Evolutionary conservation across 805 yeast species (phyloP), one percentile per base, ranked within the genome.

Genomic region (baker's yeast (Saccharomyces cerevisiae)): DNA sequence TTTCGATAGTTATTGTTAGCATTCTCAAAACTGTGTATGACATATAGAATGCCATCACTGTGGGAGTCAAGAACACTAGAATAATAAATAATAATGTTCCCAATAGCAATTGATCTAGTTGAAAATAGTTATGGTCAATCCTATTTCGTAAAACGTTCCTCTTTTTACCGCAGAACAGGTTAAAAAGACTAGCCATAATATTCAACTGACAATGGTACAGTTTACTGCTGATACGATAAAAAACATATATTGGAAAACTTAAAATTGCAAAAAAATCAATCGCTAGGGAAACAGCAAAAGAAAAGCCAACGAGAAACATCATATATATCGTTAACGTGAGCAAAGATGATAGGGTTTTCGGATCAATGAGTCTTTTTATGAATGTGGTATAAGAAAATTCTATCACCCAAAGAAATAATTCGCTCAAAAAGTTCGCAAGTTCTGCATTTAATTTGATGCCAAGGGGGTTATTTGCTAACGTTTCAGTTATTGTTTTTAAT

Each of bases 361-460:
- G 61, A 4, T 65, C 49, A 5, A 62, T 56, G 30, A 65, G 46
- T 3, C 54, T 54, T 24, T 52, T 56, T 9, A 73, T 68, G 29
- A 71, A 57, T 1, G 58, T 46, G 5, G 55, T 24, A 50, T 67
- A 65, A 85, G 96, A 88, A 57, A 85, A 80, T 48, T 80, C 80
- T 28, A 91, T 76, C 11, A 90, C 86, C 97, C 97, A 92, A 9
- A 87, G 66, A 60, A 88, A 85, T 49, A 94, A 70, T 54, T 89
- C 96, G 36, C 96, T 96, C 66, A 92, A 77, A 63, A 94, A 95
- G 14, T 75, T 77, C 0, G 97, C 88, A 21, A 94, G 75, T 63
- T 90, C 97, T 55, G 82, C 84, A 68, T 94, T 94, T 51, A 94
- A 78, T 65, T 94, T 94, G 62, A 94, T 83, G 3, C 99, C 99